Percentiles rank a stretch among this genome's conserved stretches.
Conservation (phyloP, 1,139 yeast species). For the Protomyces gravidus region DNA sequence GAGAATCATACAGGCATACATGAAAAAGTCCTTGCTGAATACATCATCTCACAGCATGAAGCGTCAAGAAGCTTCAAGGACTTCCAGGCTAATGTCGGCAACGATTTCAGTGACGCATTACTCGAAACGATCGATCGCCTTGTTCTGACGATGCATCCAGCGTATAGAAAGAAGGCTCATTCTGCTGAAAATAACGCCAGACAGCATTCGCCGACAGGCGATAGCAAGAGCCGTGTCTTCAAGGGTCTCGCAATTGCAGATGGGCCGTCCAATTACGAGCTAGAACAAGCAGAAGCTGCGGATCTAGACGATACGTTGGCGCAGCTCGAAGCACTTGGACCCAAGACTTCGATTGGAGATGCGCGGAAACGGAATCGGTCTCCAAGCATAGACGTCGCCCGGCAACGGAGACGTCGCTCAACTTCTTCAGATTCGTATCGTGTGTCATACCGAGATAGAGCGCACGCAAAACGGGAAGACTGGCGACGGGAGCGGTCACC, state of each 20-base stretch:
- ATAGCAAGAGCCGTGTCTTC: conserved; percentile 26
- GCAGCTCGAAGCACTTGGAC: conserved; percentile 25
- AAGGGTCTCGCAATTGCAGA: conserved; percentile 31
- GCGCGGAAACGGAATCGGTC: conserved; percentile 4
- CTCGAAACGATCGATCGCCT: conserved; percentile 44
- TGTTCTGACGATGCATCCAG: conserved; percentile 40
- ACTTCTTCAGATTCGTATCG: background rate
- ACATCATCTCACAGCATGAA: conserved; percentile 51
- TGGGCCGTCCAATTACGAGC: conserved; percentile 20
- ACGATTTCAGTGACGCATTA: conserved; percentile 53
- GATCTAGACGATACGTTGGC: conserved; percentile 9
- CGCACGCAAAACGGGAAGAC: background rate
- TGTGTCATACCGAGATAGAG: background rate
- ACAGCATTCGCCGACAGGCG: background rate
- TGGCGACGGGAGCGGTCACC: background rate
- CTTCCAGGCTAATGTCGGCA: conserved; percentile 57
- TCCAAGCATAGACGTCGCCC: background rate
- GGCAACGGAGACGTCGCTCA: conserved; percentile 7
- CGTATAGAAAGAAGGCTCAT: conserved; percentile 33
- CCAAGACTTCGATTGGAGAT: background rate
- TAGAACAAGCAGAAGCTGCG: background rate
- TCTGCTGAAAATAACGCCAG: background rate
- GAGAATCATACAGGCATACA: conserved; percentile 40
- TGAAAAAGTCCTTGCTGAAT: conserved; percentile 55
- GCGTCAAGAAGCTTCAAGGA: conserved; percentile 46